Conservation (phyloP, 2,329 filamentous ascomycete species). For the Cryoendolithus antarcticus region DNA sequence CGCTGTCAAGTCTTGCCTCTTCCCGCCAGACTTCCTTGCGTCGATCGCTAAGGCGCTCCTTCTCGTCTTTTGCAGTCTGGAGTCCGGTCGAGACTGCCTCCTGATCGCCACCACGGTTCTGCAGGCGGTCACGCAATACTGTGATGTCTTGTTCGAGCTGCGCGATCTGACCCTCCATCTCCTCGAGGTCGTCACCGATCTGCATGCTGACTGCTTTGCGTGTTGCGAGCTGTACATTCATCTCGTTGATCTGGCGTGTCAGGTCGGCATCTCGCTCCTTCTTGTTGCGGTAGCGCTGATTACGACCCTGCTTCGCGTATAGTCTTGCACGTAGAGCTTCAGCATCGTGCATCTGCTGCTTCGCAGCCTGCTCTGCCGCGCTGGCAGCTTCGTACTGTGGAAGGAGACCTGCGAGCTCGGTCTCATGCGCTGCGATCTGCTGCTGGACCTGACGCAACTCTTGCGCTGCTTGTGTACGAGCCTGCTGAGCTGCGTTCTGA, state of each 20-base stretch:
- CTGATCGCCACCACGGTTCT: slow-evolving; percentile 66
- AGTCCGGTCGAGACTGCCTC: slow-evolving; percentile 61
- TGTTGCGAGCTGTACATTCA: slow-evolving; percentile 61
- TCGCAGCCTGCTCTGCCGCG: slow-evolving; percentile 57
- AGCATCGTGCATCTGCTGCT: slow-evolving; percentile 60
- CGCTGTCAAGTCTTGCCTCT: slow-evolving; percentile 71
- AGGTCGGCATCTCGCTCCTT: slow-evolving; percentile 77
- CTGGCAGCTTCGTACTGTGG: slow-evolving; percentile 66
- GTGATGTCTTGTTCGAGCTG: slow-evolving; percentile 62
- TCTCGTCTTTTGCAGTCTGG: slow-evolving; percentile 61
- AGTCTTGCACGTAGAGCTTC: slow-evolving; percentile 66
- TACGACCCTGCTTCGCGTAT: slow-evolving; percentile 83
- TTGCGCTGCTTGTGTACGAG: slow-evolving; percentile 55
- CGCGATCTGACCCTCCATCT: slow-evolving; percentile 58
- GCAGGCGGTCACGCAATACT: slow-evolving; percentile 57
- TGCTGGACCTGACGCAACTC: slow-evolving; percentile 60
- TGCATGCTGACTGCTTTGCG: slow-evolving; percentile 78
- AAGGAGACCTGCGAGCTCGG: slow-evolving; percentile 59
- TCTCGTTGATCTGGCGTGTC: slow-evolving; percentile 65
- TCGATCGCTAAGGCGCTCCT: slow-evolving; percentile 72
- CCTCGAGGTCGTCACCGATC: slow-evolving; percentile 67
- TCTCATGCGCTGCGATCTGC: slow-evolving; percentile 67
- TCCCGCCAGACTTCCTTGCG: slow-evolving; percentile 79
- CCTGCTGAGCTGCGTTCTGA: slow-evolving; percentile 63
- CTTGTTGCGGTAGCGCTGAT: slow-evolving; percentile 77